Base-by-base conservation (phyloP, 1,284 basidiomycete species). In the Erythrobasidium hasegawianum region DNA sequence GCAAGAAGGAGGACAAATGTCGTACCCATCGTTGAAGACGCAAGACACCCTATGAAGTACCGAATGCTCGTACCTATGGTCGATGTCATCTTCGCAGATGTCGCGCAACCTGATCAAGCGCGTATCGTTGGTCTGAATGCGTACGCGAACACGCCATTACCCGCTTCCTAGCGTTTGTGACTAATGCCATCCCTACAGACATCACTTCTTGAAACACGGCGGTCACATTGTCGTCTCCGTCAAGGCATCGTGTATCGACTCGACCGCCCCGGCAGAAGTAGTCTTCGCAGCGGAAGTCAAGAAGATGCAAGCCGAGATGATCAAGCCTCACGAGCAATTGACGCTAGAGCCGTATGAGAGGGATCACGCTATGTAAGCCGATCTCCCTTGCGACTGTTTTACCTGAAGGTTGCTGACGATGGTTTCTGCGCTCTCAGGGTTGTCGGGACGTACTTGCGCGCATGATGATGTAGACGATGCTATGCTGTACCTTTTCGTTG, bases 1-100 rank as follows among this genome's bases (percentile, higher is more conserved):
- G 95, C 96, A 59, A 97, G 98, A 82, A 97, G 97, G 81, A 85
- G 96, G 69, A 98, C 96, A 71, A 98, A 98, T 79, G 93, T 98
- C 71, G 97, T 98, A 75, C 95, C 95, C 59, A 97, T 98, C 75
- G 85, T 98, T 64, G 95, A 98, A 79, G 96, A 98, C 76, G 95
- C 95, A 38, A 91, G 95, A 73, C 81, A 90, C 77, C 93, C 93
- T 16, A 89, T 91, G 81, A 90, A 87, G 81, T 96, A 96, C 82
- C 86, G 93, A 74, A 96, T 96, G 88, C 86, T 96, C 45, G 80
- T 97, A 64, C 88, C 90, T 65, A 84, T 90, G 69, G 93, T 96
- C 69, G 93, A 97, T 73, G 92, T 92, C 72, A 90, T 97, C 77
- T 98, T 98, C 75, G 93, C 96, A 68, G 96, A 99, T 78, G 88